These are phyloP conservation scores for Apiotrichum akiyoshidainum DNA, from an alignment of 1,284 basidiomycete genomes.

Conservation along the genomic window DNA sequence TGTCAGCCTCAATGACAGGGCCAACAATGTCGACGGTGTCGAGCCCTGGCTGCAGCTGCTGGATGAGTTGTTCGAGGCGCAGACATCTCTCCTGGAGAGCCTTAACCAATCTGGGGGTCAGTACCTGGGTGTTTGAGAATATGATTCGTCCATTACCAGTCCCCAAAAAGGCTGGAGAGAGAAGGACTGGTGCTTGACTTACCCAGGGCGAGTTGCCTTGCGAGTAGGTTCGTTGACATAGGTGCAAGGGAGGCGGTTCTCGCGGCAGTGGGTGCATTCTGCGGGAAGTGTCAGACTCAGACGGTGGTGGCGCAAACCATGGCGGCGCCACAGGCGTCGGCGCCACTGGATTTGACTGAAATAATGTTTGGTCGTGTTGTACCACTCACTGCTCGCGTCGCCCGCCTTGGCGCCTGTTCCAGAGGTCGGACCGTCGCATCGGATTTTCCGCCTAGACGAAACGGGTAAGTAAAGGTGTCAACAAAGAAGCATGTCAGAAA, in stretches of 20 bases:
- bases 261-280: conserved; percentile 70
- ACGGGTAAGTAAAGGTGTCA: background rate
- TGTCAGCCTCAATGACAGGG: conserved; percentile 63
- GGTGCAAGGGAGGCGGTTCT: conserved; percentile 68
- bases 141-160: no score
- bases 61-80: conserved; percentile 64
- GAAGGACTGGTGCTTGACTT: background rate
- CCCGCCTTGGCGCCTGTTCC: conserved; percentile 13
- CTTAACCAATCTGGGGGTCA: conserved; percentile 56
- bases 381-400: conserved; percentile 31
- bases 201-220: conserved; percentile 76
- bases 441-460: conserved; percentile 39
- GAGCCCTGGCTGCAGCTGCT: conserved; percentile 64
- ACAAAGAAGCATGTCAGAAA: background rate
- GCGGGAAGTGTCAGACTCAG: background rate
- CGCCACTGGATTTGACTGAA: no score
- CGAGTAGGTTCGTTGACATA: conserved; percentile 72
- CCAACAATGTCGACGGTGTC: conserved; percentile 67
- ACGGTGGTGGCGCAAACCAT: background rate
- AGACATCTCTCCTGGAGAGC: conserved; percentile 65
- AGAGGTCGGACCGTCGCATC: conserved; percentile 45
- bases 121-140: no score
- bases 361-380: background rate
- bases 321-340: background rate
- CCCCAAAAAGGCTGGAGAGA: no score